Conservation (phyloP, 805 yeast genomes). For the Lipomyces lipofer region DNA sequence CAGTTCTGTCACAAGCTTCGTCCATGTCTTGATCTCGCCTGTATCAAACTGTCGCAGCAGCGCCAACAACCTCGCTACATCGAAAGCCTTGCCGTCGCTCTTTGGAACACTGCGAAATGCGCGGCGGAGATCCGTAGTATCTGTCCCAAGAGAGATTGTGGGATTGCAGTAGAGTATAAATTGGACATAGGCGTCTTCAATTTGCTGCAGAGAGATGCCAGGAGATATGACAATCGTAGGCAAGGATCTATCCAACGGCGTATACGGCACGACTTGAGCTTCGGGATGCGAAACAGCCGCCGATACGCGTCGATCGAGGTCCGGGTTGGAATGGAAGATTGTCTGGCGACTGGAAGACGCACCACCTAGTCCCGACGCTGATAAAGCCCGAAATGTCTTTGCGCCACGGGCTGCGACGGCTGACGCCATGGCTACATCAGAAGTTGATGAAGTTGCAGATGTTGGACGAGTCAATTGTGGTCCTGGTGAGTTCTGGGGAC, state of each 20-base stretch:
- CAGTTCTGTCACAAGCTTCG: slow-evolving; percentile 25
- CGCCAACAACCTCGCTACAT: slow-evolving; percentile 13
- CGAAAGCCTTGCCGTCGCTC: slow-evolving; percentile 28
- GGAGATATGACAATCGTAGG: slow-evolving; percentile 8
- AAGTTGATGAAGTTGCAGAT: slow-evolving; percentile 1
- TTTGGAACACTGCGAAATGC: slow-evolving; percentile 29
- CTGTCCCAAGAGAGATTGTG: slow-evolving; percentile 1
- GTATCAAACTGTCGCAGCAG: slow-evolving; percentile 23
- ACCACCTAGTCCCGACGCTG: slow-evolving; percentile 1
- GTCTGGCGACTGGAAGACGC: slow-evolving; percentile 13
- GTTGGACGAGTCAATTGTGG: neutral
- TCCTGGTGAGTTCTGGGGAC: neutral
- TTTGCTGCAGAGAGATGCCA: neutral
- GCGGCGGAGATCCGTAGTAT: slow-evolving; percentile 23
- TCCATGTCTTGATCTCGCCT: slow-evolving; percentile 30
- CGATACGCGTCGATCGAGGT: slow-evolving; percentile 17
- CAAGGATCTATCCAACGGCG: slow-evolving; percentile 16
- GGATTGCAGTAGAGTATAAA: slow-evolving; percentile 30
- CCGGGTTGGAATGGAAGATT: slow-evolving; percentile 26
- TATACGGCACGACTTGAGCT: slow-evolving; percentile 1
- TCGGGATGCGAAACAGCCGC: neutral
- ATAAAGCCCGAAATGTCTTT: slow-evolving; percentile 4
- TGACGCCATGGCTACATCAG: slow-evolving; percentile 21
- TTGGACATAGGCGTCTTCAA: slow-evolving; percentile 23
- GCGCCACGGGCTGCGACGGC: slow-evolving; percentile 28